Base-by-base conservation (phyloP, 345 rosid species). In the Rhizophora apiculata region DNA sequence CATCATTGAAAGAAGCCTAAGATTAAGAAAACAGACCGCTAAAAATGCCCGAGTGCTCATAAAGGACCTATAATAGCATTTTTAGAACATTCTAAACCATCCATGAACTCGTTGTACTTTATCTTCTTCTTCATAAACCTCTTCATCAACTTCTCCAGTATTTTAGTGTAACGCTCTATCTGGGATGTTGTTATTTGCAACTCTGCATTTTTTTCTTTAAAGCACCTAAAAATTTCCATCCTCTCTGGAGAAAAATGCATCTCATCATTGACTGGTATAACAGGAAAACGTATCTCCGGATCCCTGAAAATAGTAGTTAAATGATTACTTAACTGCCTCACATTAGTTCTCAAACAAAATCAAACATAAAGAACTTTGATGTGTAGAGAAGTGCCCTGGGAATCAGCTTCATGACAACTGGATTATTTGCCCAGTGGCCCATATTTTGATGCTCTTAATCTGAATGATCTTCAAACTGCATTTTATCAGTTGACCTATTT, bases 281-380 rank as follows among this genome's bases (percentile, higher is more conserved):
- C 83, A 2, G 82, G 87, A 63, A 86, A 86, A 69, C 80, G 73
- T 21, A 86, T 73, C 11, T 65, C 77, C 0, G 86, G 85, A 48
- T 61, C 62, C 85, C 90, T 82, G 72, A 51, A 74, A 20, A 53
- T 3, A 20, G 6, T n/a, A 56, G 16, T 6, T 22, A 54, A 18
- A 15, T 30, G 24, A 24, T 10, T 46, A 27, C 36, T 24, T 2
- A 30, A 36, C 19, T 27, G n/a, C 22, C 32, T 21, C 10, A 8
- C 49, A 13, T 13, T 22, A 24, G 9, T 16, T 63, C 29, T 48
- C 55, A 22, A 32, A 27, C 27, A 52, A 49, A 31, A 0, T 2
- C 3, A 16, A 13, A 29, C 9, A 46, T 1, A 20, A n/a, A n/a
- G 36, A n/a, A 52, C 32, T 21, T 15, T 15, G 21, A 5, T 9